phyloP scores from a whole-genome alignment of 2,329 filamentous ascomycete species.

The Neonectria punicea region DNA sequence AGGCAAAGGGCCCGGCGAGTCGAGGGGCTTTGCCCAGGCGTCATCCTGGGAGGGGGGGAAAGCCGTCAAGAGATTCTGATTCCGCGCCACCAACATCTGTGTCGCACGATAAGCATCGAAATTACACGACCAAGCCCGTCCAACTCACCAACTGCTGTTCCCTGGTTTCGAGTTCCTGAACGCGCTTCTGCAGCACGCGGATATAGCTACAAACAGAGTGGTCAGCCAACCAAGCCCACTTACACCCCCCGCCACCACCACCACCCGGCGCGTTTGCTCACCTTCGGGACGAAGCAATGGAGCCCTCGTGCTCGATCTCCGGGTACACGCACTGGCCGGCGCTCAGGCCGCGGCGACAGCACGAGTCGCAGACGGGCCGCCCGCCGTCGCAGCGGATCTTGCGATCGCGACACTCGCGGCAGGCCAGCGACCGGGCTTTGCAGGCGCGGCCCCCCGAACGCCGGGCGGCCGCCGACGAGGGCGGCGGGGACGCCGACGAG shows the following conservation, averaged over 20 bases:
- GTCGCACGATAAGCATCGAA: neutral
- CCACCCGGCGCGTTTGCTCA: slow-evolving; percentile 18
- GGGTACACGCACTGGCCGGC: slow-evolving; percentile 42
- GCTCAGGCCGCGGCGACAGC: slow-evolving; percentile 37
- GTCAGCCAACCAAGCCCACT: neutral
- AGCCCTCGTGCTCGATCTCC: slow-evolving; percentile 44
- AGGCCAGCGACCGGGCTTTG: slow-evolving; percentile 43
- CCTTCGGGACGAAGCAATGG: slow-evolving; percentile 43
- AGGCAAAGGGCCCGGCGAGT: slow-evolving; percentile 31
- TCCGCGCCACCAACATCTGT: slow-evolving; percentile 19
- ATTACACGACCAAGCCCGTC: neutral
- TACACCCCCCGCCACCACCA: neutral
- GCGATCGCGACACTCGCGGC: slow-evolving; percentile 44
- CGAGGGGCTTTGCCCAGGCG: slow-evolving; percentile 34
- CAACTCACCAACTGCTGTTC: slow-evolving; percentile 40
- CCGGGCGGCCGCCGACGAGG: slow-evolving; percentile 30
- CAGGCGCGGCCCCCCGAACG: slow-evolving; percentile 38
- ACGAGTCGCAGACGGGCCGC: slow-evolving; percentile 42
- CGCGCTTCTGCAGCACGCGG: slow-evolving; percentile 41
- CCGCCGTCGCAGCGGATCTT: slow-evolving; percentile 45
- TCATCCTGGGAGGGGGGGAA: slow-evolving; percentile 37
- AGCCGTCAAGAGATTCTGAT: slow-evolving; percentile 28
- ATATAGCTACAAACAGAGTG: slow-evolving; percentile 35
- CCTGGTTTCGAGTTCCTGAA: slow-evolving; percentile 42
- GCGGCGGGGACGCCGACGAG: neutral